These are phyloP conservation scores for Rhizopogon vinicolor DNA, from an alignment of 768 basidiomycete genomes.

Conservation along the genomic window DNA sequence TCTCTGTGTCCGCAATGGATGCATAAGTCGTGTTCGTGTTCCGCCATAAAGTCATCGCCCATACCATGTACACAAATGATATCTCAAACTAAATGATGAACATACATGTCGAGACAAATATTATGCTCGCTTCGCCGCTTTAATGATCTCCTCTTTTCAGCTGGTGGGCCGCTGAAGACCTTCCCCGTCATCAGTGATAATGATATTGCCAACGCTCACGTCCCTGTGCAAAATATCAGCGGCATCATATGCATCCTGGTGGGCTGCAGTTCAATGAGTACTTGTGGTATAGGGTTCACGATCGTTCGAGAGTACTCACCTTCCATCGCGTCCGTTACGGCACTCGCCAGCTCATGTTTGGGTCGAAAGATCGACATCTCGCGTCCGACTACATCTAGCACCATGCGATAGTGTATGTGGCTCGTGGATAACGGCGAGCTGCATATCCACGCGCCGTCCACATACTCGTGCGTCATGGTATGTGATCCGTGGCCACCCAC, in stretches of 20 bases:
- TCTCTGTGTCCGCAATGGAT: no score
- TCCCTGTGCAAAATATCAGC: constrained; percentile 21
- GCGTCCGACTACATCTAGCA: background rate
- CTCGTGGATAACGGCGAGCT: background rate
- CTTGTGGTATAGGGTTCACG: no score
- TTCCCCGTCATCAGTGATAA: constrained; percentile 8
- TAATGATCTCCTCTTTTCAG: no score
- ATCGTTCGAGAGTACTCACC: background rate
- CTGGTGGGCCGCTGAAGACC: constrained; percentile 4
- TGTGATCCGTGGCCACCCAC: constrained; percentile 7
- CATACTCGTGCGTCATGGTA: constrained; percentile 5
- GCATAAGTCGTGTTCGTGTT: no score
- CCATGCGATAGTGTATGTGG: background rate
- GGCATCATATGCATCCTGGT: constrained; percentile 11
- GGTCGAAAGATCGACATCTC: background rate
- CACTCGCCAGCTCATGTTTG: background rate
- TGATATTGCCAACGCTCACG: constrained; percentile 23
- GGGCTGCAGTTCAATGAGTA: constrained; percentile 8
- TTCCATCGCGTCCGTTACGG: background rate
- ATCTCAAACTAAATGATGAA: no score
- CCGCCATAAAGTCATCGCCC: no score
- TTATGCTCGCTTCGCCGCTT: no score
- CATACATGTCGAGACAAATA: no score
- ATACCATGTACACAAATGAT: no score
- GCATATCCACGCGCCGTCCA: background rate